Evolutionary conservation across 1,284 basidiomycete species (phyloP).

Genomic region (Pholiota adiposa): DNA sequence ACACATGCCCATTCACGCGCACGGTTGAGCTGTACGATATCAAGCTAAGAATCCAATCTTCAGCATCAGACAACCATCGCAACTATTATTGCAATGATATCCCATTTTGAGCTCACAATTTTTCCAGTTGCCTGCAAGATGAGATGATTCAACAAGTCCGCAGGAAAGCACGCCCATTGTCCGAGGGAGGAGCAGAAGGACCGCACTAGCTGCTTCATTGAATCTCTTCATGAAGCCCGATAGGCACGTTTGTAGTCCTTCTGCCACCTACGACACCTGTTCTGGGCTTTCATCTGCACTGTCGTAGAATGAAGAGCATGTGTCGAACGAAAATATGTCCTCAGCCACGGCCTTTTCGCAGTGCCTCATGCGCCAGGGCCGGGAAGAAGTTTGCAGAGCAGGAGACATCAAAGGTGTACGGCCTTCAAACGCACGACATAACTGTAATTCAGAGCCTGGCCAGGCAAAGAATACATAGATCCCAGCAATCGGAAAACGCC

Average conservation of each 20-base stretch:
- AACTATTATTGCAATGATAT: background rate
- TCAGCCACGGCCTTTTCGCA: background rate
- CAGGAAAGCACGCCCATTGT: background rate
- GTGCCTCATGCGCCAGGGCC: constrained; percentile 15
- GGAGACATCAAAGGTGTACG: constrained; percentile 10
- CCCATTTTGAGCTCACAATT: background rate
- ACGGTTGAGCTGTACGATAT: background rate
- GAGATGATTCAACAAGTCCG: constrained; percentile 1
- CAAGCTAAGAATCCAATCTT: background rate
- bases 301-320: constrained; percentile 1
- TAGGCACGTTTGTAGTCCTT: background rate
- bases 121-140: background rate
- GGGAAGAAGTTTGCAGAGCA: constrained; percentile 1
- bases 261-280: constrained; percentile 5
- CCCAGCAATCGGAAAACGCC: background rate
- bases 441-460: constrained; percentile 7
- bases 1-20: constrained; percentile 11
- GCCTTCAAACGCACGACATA: constrained; percentile 15
- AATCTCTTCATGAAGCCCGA: background rate
- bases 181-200: background rate
- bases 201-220: constrained; percentile 7
- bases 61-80: background rate
- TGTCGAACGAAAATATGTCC: constrained; percentile 3
- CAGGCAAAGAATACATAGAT: constrained; percentile 1
- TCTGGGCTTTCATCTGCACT: background rate